Conservation (phyloP, 2,329 filamentous ascomycete species). For the Tetracladium maxilliforme region DNA sequence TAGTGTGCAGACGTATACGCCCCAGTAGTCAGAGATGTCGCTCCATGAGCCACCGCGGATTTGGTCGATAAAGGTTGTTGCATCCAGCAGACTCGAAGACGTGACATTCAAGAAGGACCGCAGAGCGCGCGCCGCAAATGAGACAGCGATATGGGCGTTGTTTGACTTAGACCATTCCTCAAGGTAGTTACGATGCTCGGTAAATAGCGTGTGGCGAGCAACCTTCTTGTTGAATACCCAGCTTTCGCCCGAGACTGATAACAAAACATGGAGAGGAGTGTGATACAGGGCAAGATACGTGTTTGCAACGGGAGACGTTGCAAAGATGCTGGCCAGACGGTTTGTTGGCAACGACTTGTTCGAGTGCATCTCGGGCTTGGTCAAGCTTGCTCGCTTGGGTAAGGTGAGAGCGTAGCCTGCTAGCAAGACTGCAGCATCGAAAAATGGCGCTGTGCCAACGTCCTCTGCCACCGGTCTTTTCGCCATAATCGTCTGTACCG, state of each 20-base stretch:
- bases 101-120: too few species aligned
- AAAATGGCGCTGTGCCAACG: slow-evolving; percentile 4
- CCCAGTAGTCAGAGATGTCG: slow-evolving; percentile 35
- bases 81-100: too few species aligned
- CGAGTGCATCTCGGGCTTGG: slow-evolving; percentile 5
- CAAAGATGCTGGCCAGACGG: slow-evolving; percentile 23
- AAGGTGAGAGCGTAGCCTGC: slow-evolving; percentile 9
- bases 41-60: slow-evolving; percentile 4
- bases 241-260: slow-evolving; percentile 41
- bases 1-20: slow-evolving; percentile 38
- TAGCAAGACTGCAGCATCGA: slow-evolving; percentile 7
- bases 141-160: slow-evolving; percentile 26
- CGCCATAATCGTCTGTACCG: too few species aligned
- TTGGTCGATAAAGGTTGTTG: too few species aligned
- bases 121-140: slow-evolving; percentile 36
- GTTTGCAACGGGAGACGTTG: slow-evolving; percentile 27
- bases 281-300: slow-evolving; percentile 41
- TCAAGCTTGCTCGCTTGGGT: slow-evolving; percentile 16
- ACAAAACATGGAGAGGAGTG: slow-evolving; percentile 40
- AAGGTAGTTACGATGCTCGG: slow-evolving; percentile 29
- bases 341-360: slow-evolving; percentile 5
- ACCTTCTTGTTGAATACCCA: slow-evolving; percentile 44
- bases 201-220: slow-evolving; percentile 23
- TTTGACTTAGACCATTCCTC: slow-evolving; percentile 27
- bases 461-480: too few species aligned